Percentiles rank a stretch among this genome's conserved stretches.
Conservation (phyloP, 768 basidiomycete genomes). For the Pholiota conissans region DNA sequence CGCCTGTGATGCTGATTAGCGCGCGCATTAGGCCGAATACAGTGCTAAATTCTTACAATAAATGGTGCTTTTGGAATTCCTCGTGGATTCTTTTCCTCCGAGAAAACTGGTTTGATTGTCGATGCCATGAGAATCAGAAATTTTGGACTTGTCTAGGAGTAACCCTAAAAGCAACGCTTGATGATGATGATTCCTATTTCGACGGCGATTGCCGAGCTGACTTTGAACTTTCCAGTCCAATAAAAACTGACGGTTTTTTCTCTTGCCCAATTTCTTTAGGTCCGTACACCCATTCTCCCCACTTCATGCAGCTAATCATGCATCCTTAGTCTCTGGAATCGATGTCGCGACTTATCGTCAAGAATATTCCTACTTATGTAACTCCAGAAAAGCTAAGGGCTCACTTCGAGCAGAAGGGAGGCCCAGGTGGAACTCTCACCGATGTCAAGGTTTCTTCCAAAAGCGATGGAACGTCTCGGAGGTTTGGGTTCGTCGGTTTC, state of each 20-base stretch:
- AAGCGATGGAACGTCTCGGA: slow-evolving; percentile 74
- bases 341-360: slow-evolving; percentile 88
- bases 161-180: too few relatives aligned
- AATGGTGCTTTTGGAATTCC: slow-evolving; percentile 97
- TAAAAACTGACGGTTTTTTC: slow-evolving; percentile 21
- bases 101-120: slow-evolving; percentile 29
- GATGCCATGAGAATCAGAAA: slow-evolving; percentile 21
- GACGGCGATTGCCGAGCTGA: slow-evolving; percentile 28
- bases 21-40: not conserved
- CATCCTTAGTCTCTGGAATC: not conserved
- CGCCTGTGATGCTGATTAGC: slow-evolving; percentile 45
- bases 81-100: slow-evolving; percentile 71
- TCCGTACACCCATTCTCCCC: slow-evolving; percentile 15
- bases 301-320: slow-evolving; percentile 1
- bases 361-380: slow-evolving; percentile 73
- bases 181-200: too few relatives aligned
- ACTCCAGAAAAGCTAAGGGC: slow-evolving; percentile 63
- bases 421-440: slow-evolving; percentile 72
- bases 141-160: not conserved
- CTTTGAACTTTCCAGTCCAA: slow-evolving; percentile 7
- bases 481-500: slow-evolving; percentile 94
- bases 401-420: slow-evolving; percentile 64
- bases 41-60: slow-evolving; percentile 54
- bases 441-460: slow-evolving; percentile 83
- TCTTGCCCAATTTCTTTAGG: slow-evolving; percentile 18